Base-by-base conservation (phyloP, 2,329 filamentous ascomycete genomes). In the Fusarium napiforme region DNA sequence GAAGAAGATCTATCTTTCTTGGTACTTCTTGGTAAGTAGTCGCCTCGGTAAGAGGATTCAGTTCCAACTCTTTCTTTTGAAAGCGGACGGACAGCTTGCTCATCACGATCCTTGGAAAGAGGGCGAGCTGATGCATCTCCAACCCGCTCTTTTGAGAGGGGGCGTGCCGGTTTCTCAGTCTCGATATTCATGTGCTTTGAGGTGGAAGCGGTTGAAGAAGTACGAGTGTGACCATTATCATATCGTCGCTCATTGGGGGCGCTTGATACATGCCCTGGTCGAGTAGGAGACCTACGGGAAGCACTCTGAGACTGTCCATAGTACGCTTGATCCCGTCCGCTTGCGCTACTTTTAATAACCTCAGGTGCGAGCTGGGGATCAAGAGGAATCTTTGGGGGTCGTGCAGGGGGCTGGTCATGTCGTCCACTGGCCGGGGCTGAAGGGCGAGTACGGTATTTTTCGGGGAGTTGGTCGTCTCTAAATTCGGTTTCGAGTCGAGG, bases 401-500 rank as follows among this genome's bases (percentile, higher is more conserved):
- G 71, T 71, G 80, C 57, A 32, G 80, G 72, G 12, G 78, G 76
- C 39, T 81, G 81, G 10, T 82, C 80, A 28, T 80, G 76, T 7
- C 79, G 73, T 34, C 71, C 76, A 70, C 75, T 77, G 32, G 81
- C 78, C 2, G 80, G 73, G 32, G 80, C 78, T 26, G 80, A 79
- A 7, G 84, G 85, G 32, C 78, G 80, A 55, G 79, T 82, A 32
- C 83, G 79, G 52, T 79, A 79, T 59, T 81, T 82, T 43, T 82
- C 77, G 42, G 75, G 70, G 9, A 72, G 50, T 49, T 68, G 75
- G 23, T 76, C 73, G 50, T 79, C 71, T 40, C 75, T 71, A 10
- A 84, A 50, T 3, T 84, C 81, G 5, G 86, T 88, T 36, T 86
- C 83, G 19, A 88, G 79, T 10, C 81, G 82, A 8, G 86, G 85